Conservation (phyloP, 345 rosid species). For the Salix arbutifolia region DNA sequence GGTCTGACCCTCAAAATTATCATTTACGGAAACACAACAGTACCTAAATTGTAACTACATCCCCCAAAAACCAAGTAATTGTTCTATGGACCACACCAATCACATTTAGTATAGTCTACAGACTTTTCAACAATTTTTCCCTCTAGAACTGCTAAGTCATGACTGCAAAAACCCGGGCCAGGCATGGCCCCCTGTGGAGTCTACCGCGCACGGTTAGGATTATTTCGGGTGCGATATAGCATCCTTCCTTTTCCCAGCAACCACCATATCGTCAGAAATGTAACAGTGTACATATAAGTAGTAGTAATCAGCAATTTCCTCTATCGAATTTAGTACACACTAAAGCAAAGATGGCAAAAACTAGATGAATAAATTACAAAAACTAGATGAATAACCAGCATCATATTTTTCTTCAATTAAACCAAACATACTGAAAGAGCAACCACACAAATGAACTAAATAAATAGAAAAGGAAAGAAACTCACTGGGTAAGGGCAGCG, state of each 20-base stretch:
- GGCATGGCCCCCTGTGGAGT: neutral
- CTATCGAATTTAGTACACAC: neutral
- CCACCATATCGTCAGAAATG: neutral
- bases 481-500: constrained; percentile 71
- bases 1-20: neutral
- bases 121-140: neutral
- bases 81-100: neutral
- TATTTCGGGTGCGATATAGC: neutral
- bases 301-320: neutral
- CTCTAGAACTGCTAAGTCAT: neutral
- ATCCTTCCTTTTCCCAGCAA: neutral
- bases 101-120: neutral
- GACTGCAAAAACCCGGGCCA: neutral
- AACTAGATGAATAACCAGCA: neutral
- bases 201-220: neutral
- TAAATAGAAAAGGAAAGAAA: neutral
- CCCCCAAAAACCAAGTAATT: neutral
- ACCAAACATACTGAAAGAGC: neutral
- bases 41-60: neutral
- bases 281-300: no score
- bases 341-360: neutral
- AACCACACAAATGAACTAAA: neutral
- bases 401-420: neutral
- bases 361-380: neutral
- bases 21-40: neutral